Base-by-base conservation (phyloP, 257 asterid species). In the Lycium barbarum region DNA sequence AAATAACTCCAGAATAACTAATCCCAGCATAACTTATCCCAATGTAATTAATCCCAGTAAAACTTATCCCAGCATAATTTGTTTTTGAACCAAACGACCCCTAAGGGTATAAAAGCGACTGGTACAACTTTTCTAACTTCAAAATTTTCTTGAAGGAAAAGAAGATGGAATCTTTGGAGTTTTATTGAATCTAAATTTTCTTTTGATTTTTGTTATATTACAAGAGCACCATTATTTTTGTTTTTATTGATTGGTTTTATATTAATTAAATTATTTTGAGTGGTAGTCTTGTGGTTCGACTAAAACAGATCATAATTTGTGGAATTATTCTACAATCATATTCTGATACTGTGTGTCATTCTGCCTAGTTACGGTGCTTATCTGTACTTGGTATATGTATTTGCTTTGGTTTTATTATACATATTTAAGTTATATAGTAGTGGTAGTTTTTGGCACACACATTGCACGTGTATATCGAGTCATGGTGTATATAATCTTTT, bases 91-190 rank as follows among this genome's bases (percentile, higher is more conserved):
- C 33, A 26, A 26, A 26, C 1, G 33, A 26, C 33, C 33, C 33
- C 33, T 26, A 26, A n/a, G 40, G 55, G 59, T 71, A 79, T 71
- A 79, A 43, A 51, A 62, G 51, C 51, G 80, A 74, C 62, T 76
- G 83, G 58, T 54, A 40, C 74, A 71, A 35, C 61, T n/a, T 80
- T 80, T 81, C 62, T 20, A 73, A 13, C 38, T 57, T 47, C 26
- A 36, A 59, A 47, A 40, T 57, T 33, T 36, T 53, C 66, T 7
- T 17, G 26, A 58, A 58, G 26, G 65, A 26, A 43, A 71, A 40
- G 55, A 79, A 87, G 88, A 84, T 74, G 88, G 84, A 86, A 83
- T 73, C 9, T 83, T 87, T 84, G 89, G 86, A 88, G 86, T 53
- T 83, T 79, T 71, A 15, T 70, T 22, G 8, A 2, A 4, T 9